Base-by-base conservation (phyloP, 73 alveolate species). In the Breviolum minutum region DNA sequence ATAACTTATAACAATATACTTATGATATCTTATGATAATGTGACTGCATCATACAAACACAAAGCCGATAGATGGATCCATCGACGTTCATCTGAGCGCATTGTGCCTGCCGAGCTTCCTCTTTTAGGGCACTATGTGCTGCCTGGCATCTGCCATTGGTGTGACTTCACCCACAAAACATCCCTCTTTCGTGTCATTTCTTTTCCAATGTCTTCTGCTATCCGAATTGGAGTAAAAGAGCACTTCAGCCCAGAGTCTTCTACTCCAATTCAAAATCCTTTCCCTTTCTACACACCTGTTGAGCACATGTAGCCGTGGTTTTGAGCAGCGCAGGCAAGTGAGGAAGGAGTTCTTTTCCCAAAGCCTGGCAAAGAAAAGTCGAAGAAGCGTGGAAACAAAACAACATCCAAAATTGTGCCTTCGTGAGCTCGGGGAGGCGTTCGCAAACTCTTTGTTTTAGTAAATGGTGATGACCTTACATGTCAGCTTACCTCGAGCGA, bases 381-480 rank as follows among this genome's bases (percentile, higher is more conserved):
- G 20, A 54, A 22, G 61, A 20, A 32, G 16, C 83, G 54, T 10
- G 29, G 54, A 74, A 16, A 16, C 84, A 24, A 10, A 40, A 10
- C 27, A 54, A 10, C 16, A 16, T 10, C 12, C 27, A 13, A 26
- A 74, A 5, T 74, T 74, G 7, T 5, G 94, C 95, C 97, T 90
- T 90, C 63, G 84, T 32, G 16, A 93, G 81, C 60, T 93, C 98
- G 22, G 98, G 98, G 60, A 93, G 92, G 30, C 98, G 98, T 76
- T 93, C 98, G 69, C 98, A 93, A 10, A 77, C 93, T 7, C 98
- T 79, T 68, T 93, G 98, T 69, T 93, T 93, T 66, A 93, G 69
- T 70, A 93, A 27, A 27, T 93, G 98, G 62, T 93, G 98, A 77
- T 93, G 98, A 70, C 97, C 87, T 71, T 61, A 26, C 13, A 32